Percentiles rank a stretch among this genome's conserved stretches.
Evolutionary conservation across 2,329 filamentous ascomycete species (phyloP).

Genomic region (Ophiostoma australiae): DNA sequence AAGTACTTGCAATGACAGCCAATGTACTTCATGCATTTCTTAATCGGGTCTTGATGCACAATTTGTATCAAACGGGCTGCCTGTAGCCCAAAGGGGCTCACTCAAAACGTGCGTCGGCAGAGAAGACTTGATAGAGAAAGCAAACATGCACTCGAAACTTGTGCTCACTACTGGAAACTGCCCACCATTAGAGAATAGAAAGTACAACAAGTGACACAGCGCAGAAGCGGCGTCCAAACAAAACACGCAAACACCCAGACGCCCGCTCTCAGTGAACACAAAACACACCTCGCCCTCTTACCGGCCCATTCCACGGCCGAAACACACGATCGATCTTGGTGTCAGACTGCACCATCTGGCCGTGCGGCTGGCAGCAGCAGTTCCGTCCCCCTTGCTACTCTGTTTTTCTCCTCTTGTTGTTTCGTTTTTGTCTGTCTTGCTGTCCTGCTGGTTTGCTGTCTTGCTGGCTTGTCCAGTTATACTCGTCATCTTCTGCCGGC

Average conservation of each 20-base stretch:
- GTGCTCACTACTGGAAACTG: background rate
- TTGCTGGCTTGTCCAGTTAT: background rate
- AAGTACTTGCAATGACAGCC: background rate
- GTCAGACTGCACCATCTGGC: constrained; percentile 18
- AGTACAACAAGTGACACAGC: background rate
- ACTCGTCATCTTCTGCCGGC: background rate
- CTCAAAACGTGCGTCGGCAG: background rate
- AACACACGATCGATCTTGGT: constrained; percentile 25
- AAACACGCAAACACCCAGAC: constrained; percentile 14
- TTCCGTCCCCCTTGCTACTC: background rate
- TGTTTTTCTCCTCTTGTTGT: background rate
- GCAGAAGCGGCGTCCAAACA: constrained; percentile 4
- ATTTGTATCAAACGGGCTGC: constrained; percentile 24
- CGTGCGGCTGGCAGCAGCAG: constrained; percentile 1
- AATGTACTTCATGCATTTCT: background rate
- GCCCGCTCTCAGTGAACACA: background rate
- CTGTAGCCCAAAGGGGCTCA: constrained; percentile 13
- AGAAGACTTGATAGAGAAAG: background rate
- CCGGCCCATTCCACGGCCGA: constrained; percentile 25
- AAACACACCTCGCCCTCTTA: constrained; percentile 12
- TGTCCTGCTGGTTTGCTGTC: background rate
- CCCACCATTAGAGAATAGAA: background rate
- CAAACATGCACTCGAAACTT: background rate
- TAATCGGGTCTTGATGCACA: constrained; percentile 22
- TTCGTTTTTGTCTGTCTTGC: background rate